Evolutionary conservation across 305 asterid species (phyloP).

Genomic region (Fraxinus ornus): DNA sequence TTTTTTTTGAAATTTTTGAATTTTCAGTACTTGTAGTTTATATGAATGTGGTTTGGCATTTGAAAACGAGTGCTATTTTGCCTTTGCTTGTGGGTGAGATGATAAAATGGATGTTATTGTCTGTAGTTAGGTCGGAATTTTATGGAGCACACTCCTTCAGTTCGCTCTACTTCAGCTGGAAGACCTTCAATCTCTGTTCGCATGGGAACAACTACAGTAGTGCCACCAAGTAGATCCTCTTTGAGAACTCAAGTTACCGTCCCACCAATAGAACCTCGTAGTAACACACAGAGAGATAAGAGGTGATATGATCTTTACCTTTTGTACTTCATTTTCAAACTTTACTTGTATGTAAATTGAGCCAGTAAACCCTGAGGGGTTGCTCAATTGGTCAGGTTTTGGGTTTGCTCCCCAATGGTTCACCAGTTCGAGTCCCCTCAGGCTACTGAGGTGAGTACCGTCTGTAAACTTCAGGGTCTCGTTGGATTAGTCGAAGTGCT

Average conservation of each 20-base stretch:
- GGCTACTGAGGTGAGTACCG: no score
- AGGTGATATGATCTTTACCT: slow-evolving; percentile 42
- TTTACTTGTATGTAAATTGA: neutral
- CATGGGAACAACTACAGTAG: slow-evolving; percentile 45
- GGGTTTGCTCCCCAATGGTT: no score
- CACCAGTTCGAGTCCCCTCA: no score
- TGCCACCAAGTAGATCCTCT: slow-evolving; percentile 63
- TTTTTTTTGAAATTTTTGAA: neutral
- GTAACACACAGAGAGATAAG: slow-evolving; percentile 60
- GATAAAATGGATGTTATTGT: slow-evolving; percentile 40
- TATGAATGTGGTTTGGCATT: slow-evolving; percentile 6
- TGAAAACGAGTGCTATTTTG: slow-evolving; percentile 16
- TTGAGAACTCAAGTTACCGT: slow-evolving; percentile 57
- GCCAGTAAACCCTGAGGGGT: neutral
- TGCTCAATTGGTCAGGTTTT: no score
- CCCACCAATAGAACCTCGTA: slow-evolving; percentile 78
- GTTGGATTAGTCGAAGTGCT: no score
- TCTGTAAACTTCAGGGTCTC: no score
- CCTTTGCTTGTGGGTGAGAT: slow-evolving; percentile 24
- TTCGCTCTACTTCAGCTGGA: slow-evolving; percentile 93
- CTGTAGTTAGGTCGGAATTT: slow-evolving; percentile 96
- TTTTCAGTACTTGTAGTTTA: slow-evolving; percentile 8
- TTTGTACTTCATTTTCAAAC: slow-evolving; percentile 4
- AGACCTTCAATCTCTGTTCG: slow-evolving; percentile 81
- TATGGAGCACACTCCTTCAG: slow-evolving; percentile 75